Conservation (phyloP, 306 rosid species). For the Cucurbita argyrosperma region DNA sequence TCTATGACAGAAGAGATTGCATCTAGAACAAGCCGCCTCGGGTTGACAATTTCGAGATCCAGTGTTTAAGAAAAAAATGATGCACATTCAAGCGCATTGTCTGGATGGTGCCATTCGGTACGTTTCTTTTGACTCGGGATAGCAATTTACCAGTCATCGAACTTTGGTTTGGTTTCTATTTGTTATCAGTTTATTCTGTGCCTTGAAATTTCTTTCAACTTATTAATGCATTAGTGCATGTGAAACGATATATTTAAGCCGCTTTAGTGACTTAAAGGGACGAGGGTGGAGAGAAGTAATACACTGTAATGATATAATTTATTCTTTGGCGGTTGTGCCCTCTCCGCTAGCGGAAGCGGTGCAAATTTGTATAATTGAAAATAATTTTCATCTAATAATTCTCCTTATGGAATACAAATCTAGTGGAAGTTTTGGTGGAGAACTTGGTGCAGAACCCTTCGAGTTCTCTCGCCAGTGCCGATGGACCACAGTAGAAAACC, state of each 20-base stretch:
- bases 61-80: background rate
- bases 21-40: background rate
- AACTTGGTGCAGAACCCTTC: constrained; percentile 54
- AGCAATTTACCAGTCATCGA: background rate
- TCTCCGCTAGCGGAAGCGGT: background rate
- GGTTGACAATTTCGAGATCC: background rate
- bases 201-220: background rate
- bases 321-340: background rate
- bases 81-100: background rate
- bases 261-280: background rate
- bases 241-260: background rate
- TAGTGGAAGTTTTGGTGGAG: constrained; percentile 65
- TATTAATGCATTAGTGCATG: background rate
- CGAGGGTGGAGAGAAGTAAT: background rate
- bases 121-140: background rate
- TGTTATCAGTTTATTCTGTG: background rate
- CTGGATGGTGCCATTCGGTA: background rate
- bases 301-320: background rate
- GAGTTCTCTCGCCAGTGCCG: constrained; percentile 45
- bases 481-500: constrained; percentile 79
- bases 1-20: background rate
- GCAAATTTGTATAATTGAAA: background rate
- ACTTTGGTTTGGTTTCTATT: background rate
- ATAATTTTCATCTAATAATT: constrained; percentile 20
- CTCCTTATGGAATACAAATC: constrained; percentile 79